Percentiles rank a stretch among this genome's conserved stretches.
Evolutionary conservation across 23 red algal species (phyloP).

Genomic region (Pyropia haitanensis): DNA sequence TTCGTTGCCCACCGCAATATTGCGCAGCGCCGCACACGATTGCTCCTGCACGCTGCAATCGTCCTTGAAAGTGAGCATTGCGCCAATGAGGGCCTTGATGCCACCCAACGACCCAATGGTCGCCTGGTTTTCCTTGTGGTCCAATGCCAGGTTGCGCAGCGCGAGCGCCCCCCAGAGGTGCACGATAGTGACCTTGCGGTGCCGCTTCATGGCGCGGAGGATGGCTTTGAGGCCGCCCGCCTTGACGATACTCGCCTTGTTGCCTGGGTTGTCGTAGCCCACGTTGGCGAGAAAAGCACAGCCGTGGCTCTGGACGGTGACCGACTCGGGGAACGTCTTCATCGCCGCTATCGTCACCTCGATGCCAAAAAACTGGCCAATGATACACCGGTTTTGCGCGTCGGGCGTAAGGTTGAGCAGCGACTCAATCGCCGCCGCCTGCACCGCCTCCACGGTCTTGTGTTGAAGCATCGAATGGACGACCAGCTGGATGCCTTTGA

Average conservation of each 20-base stretch:
- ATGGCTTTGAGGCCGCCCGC: constrained; percentile 3
- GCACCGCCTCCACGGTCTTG: background rate
- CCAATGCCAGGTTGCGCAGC: background rate
- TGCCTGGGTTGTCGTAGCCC: background rate
- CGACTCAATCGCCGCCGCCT: background rate
- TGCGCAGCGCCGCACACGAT: constrained; percentile 1
- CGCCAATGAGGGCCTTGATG: background rate
- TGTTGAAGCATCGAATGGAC: constrained; percentile 13
- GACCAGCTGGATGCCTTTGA: constrained; percentile 12
- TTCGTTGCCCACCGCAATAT: constrained; percentile 4
- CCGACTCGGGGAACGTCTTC: constrained; percentile 9
- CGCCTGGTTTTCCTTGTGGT: background rate
- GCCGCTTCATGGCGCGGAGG: constrained; percentile 11
- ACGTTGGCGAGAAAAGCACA: constrained; percentile 1
- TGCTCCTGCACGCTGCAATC: background rate
- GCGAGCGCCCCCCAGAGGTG: background rate
- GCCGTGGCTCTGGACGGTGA: constrained; percentile 1
- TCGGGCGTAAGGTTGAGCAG: background rate
- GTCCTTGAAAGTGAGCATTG: constrained; percentile 10
- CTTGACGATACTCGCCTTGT: background rate
- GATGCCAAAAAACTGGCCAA: constrained; percentile 2
- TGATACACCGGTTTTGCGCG: background rate
- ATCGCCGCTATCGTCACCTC: constrained; percentile 9
- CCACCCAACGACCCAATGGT: constrained; percentile 1
- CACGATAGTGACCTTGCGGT: background rate